Conservation (phyloP, 495 filamentous ascomycete species). For the Lasiosphaeriaceae sp. region DNA sequence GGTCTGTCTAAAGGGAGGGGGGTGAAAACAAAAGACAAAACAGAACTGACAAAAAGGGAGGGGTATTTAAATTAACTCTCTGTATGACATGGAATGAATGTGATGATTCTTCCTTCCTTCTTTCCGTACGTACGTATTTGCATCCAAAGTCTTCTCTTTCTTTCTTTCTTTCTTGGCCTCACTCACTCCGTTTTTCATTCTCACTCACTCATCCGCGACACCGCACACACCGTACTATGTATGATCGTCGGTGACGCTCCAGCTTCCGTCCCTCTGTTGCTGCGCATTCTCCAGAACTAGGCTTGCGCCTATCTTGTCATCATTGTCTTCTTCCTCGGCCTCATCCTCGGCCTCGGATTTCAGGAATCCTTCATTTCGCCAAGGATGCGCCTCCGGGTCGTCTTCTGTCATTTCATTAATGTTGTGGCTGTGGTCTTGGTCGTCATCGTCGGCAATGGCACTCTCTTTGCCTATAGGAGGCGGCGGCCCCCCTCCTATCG, state of each 20-base stretch:
- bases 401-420: slow-evolving; percentile 11
- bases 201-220: too few relatives aligned
- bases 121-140: too few relatives aligned
- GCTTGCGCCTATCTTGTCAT: slow-evolving; percentile 10
- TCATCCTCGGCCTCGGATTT: neutral
- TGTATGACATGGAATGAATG: too few relatives aligned
- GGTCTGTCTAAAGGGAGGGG: too few relatives aligned
- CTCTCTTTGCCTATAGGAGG: neutral
- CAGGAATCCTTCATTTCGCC: slow-evolving; percentile 28
- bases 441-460: neutral
- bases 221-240: neutral
- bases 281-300: slow-evolving; percentile 8
- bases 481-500: neutral
- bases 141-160: neutral
- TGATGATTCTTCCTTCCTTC: too few relatives aligned
- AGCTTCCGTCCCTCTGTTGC: slow-evolving; percentile 14
- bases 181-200: too few relatives aligned
- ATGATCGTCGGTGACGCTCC: slow-evolving; percentile 12
- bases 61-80: neutral
- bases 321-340: slow-evolving; percentile 1
- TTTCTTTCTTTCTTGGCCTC: slow-evolving; percentile 5
- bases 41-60: neutral
- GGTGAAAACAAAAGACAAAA: neutral
- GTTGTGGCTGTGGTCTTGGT: slow-evolving; percentile 26
- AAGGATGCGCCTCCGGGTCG: slow-evolving; percentile 27